Evolutionary conservation across 805 yeast species (phyloP), one percentile per base, ranked within the genome.

Genomic region (Candida manassasensis): DNA sequence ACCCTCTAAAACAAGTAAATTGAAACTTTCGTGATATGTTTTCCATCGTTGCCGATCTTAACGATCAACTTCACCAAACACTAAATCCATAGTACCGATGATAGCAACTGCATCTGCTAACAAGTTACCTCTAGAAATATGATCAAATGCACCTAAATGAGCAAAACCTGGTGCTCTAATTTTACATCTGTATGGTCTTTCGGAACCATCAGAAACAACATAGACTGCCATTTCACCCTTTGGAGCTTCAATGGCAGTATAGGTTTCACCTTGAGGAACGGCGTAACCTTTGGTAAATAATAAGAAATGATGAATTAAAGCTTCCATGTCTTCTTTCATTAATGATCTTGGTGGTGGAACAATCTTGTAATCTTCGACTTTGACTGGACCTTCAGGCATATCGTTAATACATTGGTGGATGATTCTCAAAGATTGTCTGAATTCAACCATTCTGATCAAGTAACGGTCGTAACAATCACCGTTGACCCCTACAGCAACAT

Each of bases 101-200:
- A 86, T 86, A 36, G 95, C 95, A 38, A 86, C 95, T 17, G 93
- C 90, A 64, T 86, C 95, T 39, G 95, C 93, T 58, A 86, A 69
- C 66, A 81, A 81, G 61, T 84, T 84, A 52, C 93, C 90, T 61
- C 93, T 79, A 21, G 93, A 71, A 47, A 86, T 77, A 57, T 82
- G 88, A 62, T 86, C 95, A 51, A 86, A 84, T 8, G 93, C 95
- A 46, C 81, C 93, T 56, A 86, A 71, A 64, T 85, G 94, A 25
- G 95, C 88, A 58, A 86, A 86, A 29, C 95, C 95, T 32, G 95
- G 95, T n/a, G 94, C 88, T 67, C 95, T 81, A 53, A 86, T 85
- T 70, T 84, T 85, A 71, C 95, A 84, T 67, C 88, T 79, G 69
- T 86, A 86, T 22, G 95, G 95, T 62, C 93, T 77, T 68, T 86